A percentile compares a stretch with the other conserved stretches of the same genome.
Evolutionary conservation across 2,329 filamentous ascomycete species (phyloP).

Genomic region (Aspergillus aculeatinus): DNA sequence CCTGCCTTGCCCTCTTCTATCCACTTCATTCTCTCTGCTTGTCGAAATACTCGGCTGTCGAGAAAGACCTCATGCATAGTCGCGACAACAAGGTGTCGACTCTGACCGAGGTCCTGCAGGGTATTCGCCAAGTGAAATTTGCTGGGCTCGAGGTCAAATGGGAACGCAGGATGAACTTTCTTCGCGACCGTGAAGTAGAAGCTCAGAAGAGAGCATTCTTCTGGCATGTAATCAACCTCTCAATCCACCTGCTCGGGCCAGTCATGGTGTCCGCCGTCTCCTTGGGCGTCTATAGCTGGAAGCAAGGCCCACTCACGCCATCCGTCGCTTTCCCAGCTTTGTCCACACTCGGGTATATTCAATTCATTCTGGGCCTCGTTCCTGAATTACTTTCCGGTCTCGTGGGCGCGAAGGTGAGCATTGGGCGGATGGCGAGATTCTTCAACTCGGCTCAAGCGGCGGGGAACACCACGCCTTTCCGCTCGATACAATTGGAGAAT

Average conservation of each 20-base stretch:
- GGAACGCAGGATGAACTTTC: slow-evolving; percentile 66
- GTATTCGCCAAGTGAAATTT: slow-evolving; percentile 83
- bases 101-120: slow-evolving; percentile 73
- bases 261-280: slow-evolving; percentile 70
- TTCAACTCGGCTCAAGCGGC: slow-evolving; percentile 61
- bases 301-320: slow-evolving; percentile 63
- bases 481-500: slow-evolving; percentile 63
- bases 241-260: slow-evolving; percentile 71
- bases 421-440: slow-evolving; percentile 69
- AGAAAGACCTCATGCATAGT: slow-evolving; percentile 71
- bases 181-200: slow-evolving; percentile 65
- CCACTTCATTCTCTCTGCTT: slow-evolving; percentile 60
- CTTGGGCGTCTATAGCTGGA: slow-evolving; percentile 63
- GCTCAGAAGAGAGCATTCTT: slow-evolving; percentile 67
- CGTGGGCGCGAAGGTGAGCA: slow-evolving; percentile 68
- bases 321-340: slow-evolving; percentile 77
- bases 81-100: slow-evolving; percentile 73
- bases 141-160: slow-evolving; percentile 73
- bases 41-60: slow-evolving; percentile 62
- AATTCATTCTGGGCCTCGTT: slow-evolving; percentile 67
- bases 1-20: slow-evolving; percentile 62
- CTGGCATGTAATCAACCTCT: slow-evolving; percentile 62
- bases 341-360: slow-evolving; percentile 67
- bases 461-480: slow-evolving; percentile 41
- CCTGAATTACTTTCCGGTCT: slow-evolving; percentile 69